A percentile compares a stretch with the other conserved stretches of the same genome.
Evolutionary conservation across 169 alveolate genomes (phyloP).

Genomic region (Theileria annulata): DNA sequence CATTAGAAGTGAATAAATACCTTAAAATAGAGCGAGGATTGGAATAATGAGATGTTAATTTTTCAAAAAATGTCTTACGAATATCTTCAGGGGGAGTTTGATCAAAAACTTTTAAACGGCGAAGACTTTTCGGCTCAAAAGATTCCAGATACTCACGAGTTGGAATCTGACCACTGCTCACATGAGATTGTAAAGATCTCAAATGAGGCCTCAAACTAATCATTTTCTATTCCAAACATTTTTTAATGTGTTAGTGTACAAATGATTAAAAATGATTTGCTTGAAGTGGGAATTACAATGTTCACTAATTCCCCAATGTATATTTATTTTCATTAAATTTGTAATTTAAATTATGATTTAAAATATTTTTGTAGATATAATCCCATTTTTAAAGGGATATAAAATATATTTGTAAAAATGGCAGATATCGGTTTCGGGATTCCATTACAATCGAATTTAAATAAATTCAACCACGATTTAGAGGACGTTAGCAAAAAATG

Average conservation of each 20-base stretch:
- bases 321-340: not conserved
- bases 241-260: not conserved
- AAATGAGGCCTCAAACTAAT: constrained; percentile 30
- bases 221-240: constrained; percentile 9
- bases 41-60: constrained; percentile 71
- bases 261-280: not conserved
- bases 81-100: constrained; percentile 78
- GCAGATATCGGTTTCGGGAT: constrained; percentile 43
- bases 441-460: constrained; percentile 26
- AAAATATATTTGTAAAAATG: constrained; percentile 12
- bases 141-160: constrained; percentile 69
- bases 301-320: not conserved
- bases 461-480: not conserved
- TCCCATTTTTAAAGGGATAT: not conserved
- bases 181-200: constrained; percentile 56
- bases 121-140: constrained; percentile 65
- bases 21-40: constrained; percentile 78
- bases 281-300: not conserved
- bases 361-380: no score
- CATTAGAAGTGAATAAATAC: constrained; percentile 27
- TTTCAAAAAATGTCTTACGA: constrained; percentile 69
- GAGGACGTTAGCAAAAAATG: not conserved
- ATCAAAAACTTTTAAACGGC: constrained; percentile 69
- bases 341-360: not conserved
- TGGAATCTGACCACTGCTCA: constrained; percentile 63